Percentiles rank a stretch among this genome's conserved stretches.
Evolutionary conservation across 805 yeast genomes (phyloP).

Genomic region (Maudiozyma serrabonitensis): DNA sequence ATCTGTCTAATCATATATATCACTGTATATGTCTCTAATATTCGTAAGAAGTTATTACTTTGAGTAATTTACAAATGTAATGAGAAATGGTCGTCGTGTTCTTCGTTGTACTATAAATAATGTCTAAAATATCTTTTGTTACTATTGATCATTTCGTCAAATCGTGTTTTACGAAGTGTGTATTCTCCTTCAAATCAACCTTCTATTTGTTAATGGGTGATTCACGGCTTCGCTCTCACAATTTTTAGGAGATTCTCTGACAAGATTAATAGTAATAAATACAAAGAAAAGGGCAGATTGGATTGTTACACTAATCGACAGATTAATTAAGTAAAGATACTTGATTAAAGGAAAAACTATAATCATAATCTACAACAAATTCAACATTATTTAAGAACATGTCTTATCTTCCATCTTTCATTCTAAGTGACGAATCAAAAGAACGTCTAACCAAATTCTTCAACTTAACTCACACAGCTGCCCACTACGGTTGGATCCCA

Average conservation of each 20-base stretch:
- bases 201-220: background rate
- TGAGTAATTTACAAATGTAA: no score
- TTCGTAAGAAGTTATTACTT: background rate
- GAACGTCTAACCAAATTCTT: conserved; percentile 82
- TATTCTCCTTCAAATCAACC: background rate
- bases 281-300: no score
- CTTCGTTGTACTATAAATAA: no score
- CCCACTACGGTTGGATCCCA: conserved; percentile 97
- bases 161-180: background rate
- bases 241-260: no score
- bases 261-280: no score
- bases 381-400: conserved; percentile 5
- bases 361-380: no score
- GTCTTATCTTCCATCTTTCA: conserved; percentile 29
- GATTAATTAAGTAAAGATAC: background rate
- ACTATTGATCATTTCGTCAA: background rate
- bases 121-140: no score
- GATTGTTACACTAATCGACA: background rate
- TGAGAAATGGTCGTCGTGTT: no score
- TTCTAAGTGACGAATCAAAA: conserved; percentile 35
- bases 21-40: background rate
- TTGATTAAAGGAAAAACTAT: no score
- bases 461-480: conserved; percentile 74
- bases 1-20: background rate
- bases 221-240: no score